Evolutionary conservation across 345 rosid genomes (phyloP).

Genomic region (Fremontodendron californicum): DNA sequence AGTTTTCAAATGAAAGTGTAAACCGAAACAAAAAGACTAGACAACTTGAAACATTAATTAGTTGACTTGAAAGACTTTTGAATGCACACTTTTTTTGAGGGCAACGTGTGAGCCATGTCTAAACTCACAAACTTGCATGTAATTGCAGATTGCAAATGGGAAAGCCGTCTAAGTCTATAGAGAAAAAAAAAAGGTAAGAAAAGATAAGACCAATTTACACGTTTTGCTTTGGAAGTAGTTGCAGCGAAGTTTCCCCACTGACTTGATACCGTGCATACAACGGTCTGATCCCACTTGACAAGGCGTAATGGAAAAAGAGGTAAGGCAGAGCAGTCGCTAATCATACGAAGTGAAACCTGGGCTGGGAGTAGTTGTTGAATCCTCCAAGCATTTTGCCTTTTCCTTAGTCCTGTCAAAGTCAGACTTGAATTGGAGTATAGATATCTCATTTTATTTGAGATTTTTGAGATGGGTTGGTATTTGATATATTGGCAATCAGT

Average conservation of each 20-base stretch:
- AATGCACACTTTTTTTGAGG: background rate
- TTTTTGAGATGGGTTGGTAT: too few relatives aligned
- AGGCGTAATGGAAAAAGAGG: too few relatives aligned
- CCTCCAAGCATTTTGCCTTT: too few relatives aligned
- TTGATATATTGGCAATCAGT: too few relatives aligned
- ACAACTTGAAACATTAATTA: background rate
- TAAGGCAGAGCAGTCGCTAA: too few relatives aligned
- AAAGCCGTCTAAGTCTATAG: too few relatives aligned
- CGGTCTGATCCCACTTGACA: background rate
- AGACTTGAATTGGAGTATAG: too few relatives aligned
- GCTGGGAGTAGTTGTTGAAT: too few relatives aligned
- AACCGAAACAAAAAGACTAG: background rate
- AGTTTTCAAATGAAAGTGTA: background rate
- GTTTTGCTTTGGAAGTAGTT: background rate
- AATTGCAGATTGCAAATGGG: background rate
- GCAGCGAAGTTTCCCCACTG: background rate
- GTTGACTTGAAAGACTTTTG: background rate
- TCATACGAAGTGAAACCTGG: too few relatives aligned
- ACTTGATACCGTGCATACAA: too few relatives aligned
- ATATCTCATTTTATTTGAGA: too few relatives aligned
- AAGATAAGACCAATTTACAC: background rate
- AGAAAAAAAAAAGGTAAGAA: background rate
- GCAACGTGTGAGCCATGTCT: background rate
- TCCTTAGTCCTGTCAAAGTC: too few relatives aligned
- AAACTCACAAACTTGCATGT: background rate